phyloP scores from a whole-genome alignment of 108 stramenopile genomes.

The Phaeodactylum tricornutum region DNA sequence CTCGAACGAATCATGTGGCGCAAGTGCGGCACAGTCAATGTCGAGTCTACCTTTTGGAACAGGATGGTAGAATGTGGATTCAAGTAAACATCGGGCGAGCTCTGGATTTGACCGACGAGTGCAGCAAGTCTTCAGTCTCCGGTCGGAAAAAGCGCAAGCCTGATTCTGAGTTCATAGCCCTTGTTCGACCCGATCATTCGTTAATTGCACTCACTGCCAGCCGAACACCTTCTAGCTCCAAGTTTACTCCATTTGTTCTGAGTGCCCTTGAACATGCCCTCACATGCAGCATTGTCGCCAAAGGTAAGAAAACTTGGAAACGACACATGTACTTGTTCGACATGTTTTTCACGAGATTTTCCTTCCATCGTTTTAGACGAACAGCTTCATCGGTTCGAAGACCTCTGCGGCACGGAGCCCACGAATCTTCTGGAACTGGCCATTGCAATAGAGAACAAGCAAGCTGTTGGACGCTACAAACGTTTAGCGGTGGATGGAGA shows the following conservation, averaged over 20 bases:
- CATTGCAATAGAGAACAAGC: background rate
- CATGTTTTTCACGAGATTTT: too few species aligned
- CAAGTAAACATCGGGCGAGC: background rate
- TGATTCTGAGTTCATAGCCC: constrained; percentile 10
- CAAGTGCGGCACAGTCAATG: background rate
- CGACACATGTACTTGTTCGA: too few species aligned
- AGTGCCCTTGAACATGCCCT: constrained; percentile 6
- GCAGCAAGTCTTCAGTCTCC: too few species aligned
- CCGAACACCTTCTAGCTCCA: constrained; percentile 7
- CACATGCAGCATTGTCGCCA: background rate
- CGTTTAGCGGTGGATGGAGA: constrained; percentile 1
- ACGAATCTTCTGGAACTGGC: constrained; percentile 11
- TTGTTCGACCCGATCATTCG: constrained; percentile 3
- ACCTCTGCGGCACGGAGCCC: constrained; percentile 13
- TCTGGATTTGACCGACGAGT: constrained; percentile 7
- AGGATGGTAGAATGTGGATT: background rate
- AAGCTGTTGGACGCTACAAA: constrained; percentile 12
- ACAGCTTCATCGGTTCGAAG: constrained; percentile 2
- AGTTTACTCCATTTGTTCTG: constrained; percentile 4
- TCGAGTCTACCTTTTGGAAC: constrained; percentile 5
- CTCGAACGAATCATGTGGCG: background rate
- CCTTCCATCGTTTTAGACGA: background rate
- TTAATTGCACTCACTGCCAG: constrained; percentile 13
- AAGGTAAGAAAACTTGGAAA: too few species aligned
- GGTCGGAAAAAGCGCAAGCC: constrained; percentile 10